These are phyloP conservation scores for Pseudogymnoascus sp. DNA, from an alignment of 2,329 filamentous ascomycete species.

Conservation along the genomic window DNA sequence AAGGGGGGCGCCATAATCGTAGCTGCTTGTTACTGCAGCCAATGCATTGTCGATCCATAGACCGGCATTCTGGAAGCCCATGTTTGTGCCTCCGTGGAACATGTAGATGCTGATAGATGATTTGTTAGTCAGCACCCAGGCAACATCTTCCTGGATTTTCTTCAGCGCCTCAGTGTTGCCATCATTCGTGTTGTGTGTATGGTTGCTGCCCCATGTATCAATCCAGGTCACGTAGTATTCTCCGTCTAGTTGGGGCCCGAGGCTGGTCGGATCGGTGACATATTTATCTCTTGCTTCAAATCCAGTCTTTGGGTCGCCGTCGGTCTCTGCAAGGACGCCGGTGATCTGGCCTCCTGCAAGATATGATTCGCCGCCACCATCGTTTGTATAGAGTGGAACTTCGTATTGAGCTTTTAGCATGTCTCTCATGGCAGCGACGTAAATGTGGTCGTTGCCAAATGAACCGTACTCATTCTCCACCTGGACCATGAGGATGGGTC, in stretches of 20 bases:
- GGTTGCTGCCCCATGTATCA: conserved; percentile 38
- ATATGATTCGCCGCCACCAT: conserved; percentile 38
- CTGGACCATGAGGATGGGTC: conserved; percentile 41
- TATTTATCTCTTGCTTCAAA: conserved; percentile 37
- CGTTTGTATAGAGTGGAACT: conserved; percentile 42
- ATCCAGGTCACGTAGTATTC: conserved; percentile 42
- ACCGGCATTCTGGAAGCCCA: conserved; percentile 40
- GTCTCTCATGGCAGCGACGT: conserved; percentile 35
- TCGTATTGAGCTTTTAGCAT: conserved; percentile 38
- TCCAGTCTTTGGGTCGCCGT: conserved; percentile 36
- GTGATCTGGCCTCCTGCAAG: conserved; percentile 38
- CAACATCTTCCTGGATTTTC: conserved; percentile 29
- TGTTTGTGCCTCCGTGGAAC: conserved; percentile 47
- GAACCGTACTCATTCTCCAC: conserved; percentile 48
- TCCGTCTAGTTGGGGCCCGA: conserved; percentile 41
- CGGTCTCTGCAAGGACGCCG: conserved; percentile 39
- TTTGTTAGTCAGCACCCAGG: conserved; percentile 32
- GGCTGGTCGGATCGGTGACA: conserved; percentile 35
- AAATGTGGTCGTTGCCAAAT: conserved; percentile 39
- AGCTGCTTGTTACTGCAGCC: conserved; percentile 38
- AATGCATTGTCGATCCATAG: conserved; percentile 35
- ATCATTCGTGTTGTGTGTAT: conserved; percentile 30
- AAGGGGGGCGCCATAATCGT: conserved; percentile 44
- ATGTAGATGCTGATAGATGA: conserved; percentile 44
- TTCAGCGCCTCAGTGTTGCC: conserved; percentile 23